A percentile compares a stretch with the other conserved stretches of the same genome.
Evolutionary conservation across 1,139 yeast species (phyloP).

Genomic region (Yamadazyma friedrichii): DNA sequence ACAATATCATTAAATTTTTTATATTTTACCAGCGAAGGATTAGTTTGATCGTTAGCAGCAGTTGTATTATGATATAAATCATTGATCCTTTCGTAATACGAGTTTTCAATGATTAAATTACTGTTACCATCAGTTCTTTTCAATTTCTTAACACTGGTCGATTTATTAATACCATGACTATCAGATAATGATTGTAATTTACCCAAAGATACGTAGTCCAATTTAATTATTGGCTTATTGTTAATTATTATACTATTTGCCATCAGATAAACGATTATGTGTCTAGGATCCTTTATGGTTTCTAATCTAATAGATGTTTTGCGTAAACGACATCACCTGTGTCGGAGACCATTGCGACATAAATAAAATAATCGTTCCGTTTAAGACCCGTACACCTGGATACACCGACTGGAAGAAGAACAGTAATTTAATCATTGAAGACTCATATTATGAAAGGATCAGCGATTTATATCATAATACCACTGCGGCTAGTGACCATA

Average conservation of each 20-base stretch:
- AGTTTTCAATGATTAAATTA: slow-evolving; percentile 9
- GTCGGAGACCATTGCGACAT: too few species aligned
- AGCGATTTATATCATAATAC: slow-evolving; percentile 13
- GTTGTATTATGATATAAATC: slow-evolving; percentile 12
- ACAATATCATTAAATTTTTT: slow-evolving; percentile 13
- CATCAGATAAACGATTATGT: too few species aligned
- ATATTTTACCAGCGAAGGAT: slow-evolving; percentile 12
- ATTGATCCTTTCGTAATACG: slow-evolving; percentile 8
- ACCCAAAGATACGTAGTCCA: slow-evolving; percentile 2
- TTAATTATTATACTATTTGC: neutral
- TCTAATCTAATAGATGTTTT: too few species aligned
- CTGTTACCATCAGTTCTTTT: slow-evolving; percentile 8
- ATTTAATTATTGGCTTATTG: neutral
- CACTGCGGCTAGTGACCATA: slow-evolving; percentile 8
- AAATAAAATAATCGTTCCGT: too few species aligned
- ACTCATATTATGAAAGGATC: slow-evolving; percentile 7
- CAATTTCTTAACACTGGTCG: slow-evolving; percentile 3
- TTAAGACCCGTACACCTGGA: too few species aligned
- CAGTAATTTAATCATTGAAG: slow-evolving; percentile 7
- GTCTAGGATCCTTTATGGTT: too few species aligned
- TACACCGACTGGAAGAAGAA: too few species aligned
- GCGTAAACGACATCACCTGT: too few species aligned
- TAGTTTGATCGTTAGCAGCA: slow-evolving; percentile 7
- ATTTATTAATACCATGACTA: neutral
- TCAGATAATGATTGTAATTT: neutral